These are phyloP conservation scores for Berberis thunbergii DNA, from an alignment of 164 flowering plant species.

Conservation along the genomic window DNA sequence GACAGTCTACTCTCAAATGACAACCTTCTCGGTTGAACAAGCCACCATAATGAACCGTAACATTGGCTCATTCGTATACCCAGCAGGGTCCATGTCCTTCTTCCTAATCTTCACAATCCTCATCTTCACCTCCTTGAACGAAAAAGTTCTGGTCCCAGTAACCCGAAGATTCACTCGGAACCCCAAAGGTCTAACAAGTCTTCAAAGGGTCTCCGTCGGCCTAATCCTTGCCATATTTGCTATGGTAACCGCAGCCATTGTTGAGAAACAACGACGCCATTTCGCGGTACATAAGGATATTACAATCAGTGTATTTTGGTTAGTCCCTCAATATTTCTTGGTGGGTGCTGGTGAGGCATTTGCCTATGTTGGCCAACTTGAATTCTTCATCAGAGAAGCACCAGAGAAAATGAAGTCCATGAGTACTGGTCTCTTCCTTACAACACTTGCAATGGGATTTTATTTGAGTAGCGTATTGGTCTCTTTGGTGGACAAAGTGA, in stretches of 20 bases:
- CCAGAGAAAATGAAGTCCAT: constrained; percentile 95
- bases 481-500: constrained; percentile 50
- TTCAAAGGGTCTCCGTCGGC: constrained; percentile 75
- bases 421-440: constrained; percentile 89
- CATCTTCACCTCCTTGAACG: constrained; percentile 79
- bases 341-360: constrained; percentile 99
- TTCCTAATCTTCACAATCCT: constrained; percentile 73
- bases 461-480: constrained; percentile 76
- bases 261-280: constrained; percentile 51
- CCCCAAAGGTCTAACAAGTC: constrained; percentile 64
- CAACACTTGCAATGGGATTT: constrained; percentile 75
- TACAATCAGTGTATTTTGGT: constrained; percentile 69
- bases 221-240: constrained; percentile 53
- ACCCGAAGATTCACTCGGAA: constrained; percentile 54
- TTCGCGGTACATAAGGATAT: constrained; percentile 9
- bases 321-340: constrained; percentile 78
- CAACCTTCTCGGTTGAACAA: constrained; percentile 83
- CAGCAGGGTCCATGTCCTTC: constrained; percentile 69
- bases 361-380: constrained; percentile 89
- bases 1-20: constrained; percentile 96
- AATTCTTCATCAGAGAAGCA: constrained; percentile 85
- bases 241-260: constrained; percentile 60
- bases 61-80: constrained; percentile 52
- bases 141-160: constrained; percentile 53
- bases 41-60: constrained; percentile 69